These are phyloP conservation scores for Penicillium cinerascens DNA, from an alignment of 495 filamentous ascomycete species.

Conservation along the genomic window DNA sequence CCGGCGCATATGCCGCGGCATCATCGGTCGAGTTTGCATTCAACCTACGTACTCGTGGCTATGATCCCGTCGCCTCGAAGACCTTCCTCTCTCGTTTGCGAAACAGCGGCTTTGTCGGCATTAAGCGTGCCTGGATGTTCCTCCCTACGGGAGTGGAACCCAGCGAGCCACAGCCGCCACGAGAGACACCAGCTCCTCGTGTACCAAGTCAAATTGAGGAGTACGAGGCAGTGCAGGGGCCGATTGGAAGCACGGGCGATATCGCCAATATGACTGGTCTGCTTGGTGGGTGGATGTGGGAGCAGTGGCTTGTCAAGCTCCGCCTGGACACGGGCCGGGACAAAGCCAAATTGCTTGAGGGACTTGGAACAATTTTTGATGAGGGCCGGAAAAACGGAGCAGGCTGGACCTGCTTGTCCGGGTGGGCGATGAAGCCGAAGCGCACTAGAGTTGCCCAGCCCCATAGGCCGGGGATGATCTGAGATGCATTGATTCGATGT, in stretches of 20 bases:
- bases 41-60: slow-evolving; percentile 79
- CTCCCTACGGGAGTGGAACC: slow-evolving; percentile 76
- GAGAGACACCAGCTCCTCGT: slow-evolving; percentile 51
- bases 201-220: slow-evolving; percentile 48
- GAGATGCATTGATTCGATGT: neutral
- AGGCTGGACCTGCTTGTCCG: slow-evolving; percentile 82
- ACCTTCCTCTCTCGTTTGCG: slow-evolving; percentile 71
- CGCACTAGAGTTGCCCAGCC: slow-evolving; percentile 13
- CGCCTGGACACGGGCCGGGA: slow-evolving; percentile 78
- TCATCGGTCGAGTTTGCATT: slow-evolving; percentile 85
- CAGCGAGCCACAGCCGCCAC: slow-evolving; percentile 34
- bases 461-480: neutral
- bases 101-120: slow-evolving; percentile 67
- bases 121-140: slow-evolving; percentile 87
- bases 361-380: slow-evolving; percentile 74
- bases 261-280: slow-evolving; percentile 74
- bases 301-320: slow-evolving; percentile 88
- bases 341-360: slow-evolving; percentile 63
- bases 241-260: slow-evolving; percentile 70
- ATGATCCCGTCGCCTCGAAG: slow-evolving; percentile 81
- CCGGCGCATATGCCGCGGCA: slow-evolving; percentile 72
- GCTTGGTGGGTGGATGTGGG: slow-evolving; percentile 89
- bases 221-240: slow-evolving; percentile 60
- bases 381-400: slow-evolving; percentile 76
- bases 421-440: slow-evolving; percentile 84